Evolutionary conservation across 805 yeast species (phyloP).

Genomic region (Candida peoriensis): DNA sequence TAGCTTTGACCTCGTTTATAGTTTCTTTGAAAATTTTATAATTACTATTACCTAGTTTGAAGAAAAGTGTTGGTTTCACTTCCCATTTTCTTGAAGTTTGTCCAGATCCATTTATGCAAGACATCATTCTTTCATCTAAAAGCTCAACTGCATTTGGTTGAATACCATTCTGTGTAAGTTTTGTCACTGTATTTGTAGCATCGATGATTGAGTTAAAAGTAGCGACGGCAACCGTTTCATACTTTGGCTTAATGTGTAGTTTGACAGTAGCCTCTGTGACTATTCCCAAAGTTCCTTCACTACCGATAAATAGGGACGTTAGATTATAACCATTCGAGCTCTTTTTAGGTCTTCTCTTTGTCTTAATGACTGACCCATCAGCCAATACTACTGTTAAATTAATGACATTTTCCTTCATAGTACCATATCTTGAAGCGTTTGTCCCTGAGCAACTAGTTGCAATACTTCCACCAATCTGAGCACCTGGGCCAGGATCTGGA

Average conservation of each 20-base stretch:
- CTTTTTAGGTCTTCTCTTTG: conserved; percentile 66
- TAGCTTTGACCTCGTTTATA: conserved; percentile 39
- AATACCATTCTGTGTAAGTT: conserved; percentile 53
- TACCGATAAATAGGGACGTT: conserved; percentile 64
- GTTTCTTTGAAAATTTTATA: conserved; percentile 35
- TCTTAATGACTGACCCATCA: conserved; percentile 71
- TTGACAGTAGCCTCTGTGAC: conserved; percentile 72
- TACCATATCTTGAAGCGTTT: conserved; percentile 70
- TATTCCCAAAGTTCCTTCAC: conserved; percentile 75
- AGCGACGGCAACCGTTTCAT: conserved; percentile 62
- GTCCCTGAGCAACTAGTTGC: conserved; percentile 80
- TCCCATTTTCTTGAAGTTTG: conserved; percentile 46
- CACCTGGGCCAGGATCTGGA: conserved; percentile 76
- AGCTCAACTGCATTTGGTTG: conserved; percentile 69
- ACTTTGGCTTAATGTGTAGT: conserved; percentile 56
- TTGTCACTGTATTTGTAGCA: conserved; percentile 65
- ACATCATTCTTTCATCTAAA: conserved; percentile 67
- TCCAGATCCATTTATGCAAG: conserved; percentile 51
- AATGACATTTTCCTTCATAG: conserved; percentile 70
- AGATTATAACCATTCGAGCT: conserved; percentile 74
- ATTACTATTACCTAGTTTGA: conserved; percentile 53
- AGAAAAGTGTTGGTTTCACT: conserved; percentile 53
- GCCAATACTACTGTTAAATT: conserved; percentile 68
- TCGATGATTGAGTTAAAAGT: conserved; percentile 64
- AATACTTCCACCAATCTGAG: conserved; percentile 70